A percentile compares a stretch with the other conserved stretches of the same genome.
These are phyloP conservation scores for Macrophomina phaseolina DNA, from an alignment of 2,329 filamentous ascomycete genomes.

Conservation along the genomic window DNA sequence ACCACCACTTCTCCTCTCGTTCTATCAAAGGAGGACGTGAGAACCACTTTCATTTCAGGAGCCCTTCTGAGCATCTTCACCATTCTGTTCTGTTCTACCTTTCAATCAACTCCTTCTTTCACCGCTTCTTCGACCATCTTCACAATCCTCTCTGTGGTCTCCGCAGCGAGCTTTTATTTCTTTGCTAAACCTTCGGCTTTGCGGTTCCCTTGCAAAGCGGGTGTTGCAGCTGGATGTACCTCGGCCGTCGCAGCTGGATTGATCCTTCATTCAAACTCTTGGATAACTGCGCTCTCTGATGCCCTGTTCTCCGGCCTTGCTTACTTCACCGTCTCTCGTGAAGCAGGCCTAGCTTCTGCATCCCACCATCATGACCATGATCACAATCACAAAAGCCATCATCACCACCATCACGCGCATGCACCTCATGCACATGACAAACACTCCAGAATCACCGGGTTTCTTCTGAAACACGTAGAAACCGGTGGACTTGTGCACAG, in stretches of 20 bases:
- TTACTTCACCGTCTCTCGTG: constrained; percentile 2
- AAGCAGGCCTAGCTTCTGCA: not conserved
- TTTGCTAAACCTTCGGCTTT: constrained; percentile 50
- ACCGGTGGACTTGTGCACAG: constrained; percentile 80
- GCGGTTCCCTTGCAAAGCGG: constrained; percentile 44
- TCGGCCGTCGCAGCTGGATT: constrained; percentile 35
- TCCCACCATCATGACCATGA: constrained; percentile 35
- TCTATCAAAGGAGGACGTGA: constrained; percentile 46
- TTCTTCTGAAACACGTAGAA: constrained; percentile 72
- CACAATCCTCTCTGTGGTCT: constrained; percentile 49
- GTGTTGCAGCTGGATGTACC: constrained; percentile 39
- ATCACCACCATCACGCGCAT: constrained; percentile 31
- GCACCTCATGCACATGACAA: constrained; percentile 45
- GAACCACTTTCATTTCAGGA: constrained; percentile 51
- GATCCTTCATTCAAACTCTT: constrained; percentile 36
- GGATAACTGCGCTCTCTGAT: constrained; percentile 6
- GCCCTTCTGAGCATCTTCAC: constrained; percentile 44
- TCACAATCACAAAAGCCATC: constrained; percentile 39
- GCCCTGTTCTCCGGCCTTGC: constrained; percentile 6
- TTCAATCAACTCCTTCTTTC: constrained; percentile 41
- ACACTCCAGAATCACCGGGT: constrained; percentile 72
- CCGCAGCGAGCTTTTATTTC: constrained; percentile 50
- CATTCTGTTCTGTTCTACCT: constrained; percentile 42
- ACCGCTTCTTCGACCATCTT: constrained; percentile 44
- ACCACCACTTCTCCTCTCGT: constrained; percentile 38